These are phyloP conservation scores for Albizia julibrissin DNA, from an alignment of 306 rosid species.

Conservation along the genomic window DNA sequence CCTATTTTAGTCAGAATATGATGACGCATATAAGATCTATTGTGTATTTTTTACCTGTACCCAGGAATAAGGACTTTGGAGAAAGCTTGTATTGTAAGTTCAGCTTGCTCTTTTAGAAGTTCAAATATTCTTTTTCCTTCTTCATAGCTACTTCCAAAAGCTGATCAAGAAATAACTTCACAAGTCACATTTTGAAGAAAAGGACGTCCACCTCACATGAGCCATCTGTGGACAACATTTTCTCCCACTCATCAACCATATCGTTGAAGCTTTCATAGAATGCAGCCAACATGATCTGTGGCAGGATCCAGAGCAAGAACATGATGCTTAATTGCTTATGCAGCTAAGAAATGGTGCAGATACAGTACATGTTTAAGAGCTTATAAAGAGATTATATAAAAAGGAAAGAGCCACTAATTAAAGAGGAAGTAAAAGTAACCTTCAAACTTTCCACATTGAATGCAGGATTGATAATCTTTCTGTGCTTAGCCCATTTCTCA, in stretches of 20 bases:
- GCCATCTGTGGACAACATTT: neutral
- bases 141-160: conserved; percentile 49
- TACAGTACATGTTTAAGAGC: neutral
- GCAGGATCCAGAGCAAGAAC: neutral
- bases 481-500: conserved; percentile 62
- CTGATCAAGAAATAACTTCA: conserved; percentile 45
- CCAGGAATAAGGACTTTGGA: conserved; percentile 35
- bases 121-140: conserved; percentile 43
- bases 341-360: neutral
- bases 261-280: conserved; percentile 15
- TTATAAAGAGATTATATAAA: neutral
- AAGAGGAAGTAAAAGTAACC: conserved; percentile 36
- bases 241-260: conserved; percentile 29
- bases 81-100: neutral
- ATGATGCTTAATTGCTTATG: neutral
- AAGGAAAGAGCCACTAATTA: neutral
- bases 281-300: neutral
- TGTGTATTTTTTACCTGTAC: conserved; percentile 17
- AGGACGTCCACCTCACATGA: conserved; percentile 37
- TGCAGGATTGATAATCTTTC: conserved; percentile 56
- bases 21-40: neutral
- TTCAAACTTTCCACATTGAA: conserved; percentile 56
- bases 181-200: conserved; percentile 18
- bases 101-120: conserved; percentile 33
- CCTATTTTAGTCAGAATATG: neutral